Conservation (phyloP, 2,329 filamentous ascomycete genomes). For the Stachybotrys chartarum region DNA sequence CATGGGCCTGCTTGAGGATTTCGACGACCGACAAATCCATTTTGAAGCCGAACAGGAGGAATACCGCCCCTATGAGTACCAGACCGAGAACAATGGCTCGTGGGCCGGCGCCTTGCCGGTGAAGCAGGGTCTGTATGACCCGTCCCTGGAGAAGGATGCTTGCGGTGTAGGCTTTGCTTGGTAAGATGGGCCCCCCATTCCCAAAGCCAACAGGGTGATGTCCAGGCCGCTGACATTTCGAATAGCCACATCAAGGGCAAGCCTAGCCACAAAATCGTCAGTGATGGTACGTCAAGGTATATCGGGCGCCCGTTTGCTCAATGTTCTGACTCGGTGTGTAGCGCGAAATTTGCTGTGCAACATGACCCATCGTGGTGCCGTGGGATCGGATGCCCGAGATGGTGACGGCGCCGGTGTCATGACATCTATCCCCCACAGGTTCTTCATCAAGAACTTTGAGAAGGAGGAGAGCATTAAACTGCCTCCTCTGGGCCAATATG, state of each 20-base stretch:
- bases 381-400: constrained; percentile 95
- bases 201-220: background rate
- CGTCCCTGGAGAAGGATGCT: constrained; percentile 94
- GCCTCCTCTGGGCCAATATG: constrained; percentile 86
- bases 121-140: constrained; percentile 98
- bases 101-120: constrained; percentile 93
- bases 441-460: constrained; percentile 98
- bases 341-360: constrained; percentile 94
- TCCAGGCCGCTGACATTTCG: constrained; percentile 11
- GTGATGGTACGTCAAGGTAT: constrained; percentile 66
- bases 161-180: constrained; percentile 99
- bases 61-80: constrained; percentile 74
- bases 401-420: constrained; percentile 98
- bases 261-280: constrained; percentile 96
- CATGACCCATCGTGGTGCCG: constrained; percentile 99
- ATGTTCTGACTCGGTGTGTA: constrained; percentile 24
- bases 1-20: constrained; percentile 61
- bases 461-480: constrained; percentile 82
- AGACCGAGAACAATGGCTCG: constrained; percentile 74
- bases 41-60: constrained; percentile 51
- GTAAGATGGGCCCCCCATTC: constrained; percentile 44
- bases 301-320: background rate
- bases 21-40: constrained; percentile 61
- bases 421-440: constrained; percentile 97
- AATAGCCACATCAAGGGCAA: constrained; percentile 92